Percentiles rank a stretch among this genome's conserved stretches.
Evolutionary conservation across 129 eudicot species (phyloP).

Genomic region (Artemisia annua): DNA sequence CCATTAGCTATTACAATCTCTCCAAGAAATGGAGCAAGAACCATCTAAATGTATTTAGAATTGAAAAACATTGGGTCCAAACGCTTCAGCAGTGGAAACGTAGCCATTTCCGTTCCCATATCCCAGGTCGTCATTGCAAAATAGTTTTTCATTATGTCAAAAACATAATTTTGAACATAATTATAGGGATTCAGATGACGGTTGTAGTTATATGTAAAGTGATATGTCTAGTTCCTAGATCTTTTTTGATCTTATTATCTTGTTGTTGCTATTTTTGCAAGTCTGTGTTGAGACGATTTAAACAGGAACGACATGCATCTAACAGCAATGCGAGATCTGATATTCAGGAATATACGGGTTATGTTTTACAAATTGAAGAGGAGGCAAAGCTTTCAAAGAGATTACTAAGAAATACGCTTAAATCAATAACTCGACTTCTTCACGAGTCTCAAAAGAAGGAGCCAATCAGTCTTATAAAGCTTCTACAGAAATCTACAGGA

Average conservation of each 20-base stretch:
- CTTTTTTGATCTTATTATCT: slow-evolving; percentile 3
- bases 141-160: slow-evolving; percentile 25
- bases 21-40: slow-evolving; percentile 22
- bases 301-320: not conserved
- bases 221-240: slow-evolving; percentile 11
- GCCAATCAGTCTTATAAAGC: slow-evolving; percentile 20
- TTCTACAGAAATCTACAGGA: slow-evolving; percentile 20
- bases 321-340: not conserved
- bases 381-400: slow-evolving; percentile 10
- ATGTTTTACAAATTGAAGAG: slow-evolving; percentile 13
- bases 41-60: slow-evolving; percentile 13
- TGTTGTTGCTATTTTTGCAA: not conserved
- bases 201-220: slow-evolving; percentile 29
- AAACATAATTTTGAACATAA: slow-evolving; percentile 15
- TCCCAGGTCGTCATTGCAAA: slow-evolving; percentile 26
- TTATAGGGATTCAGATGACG: slow-evolving; percentile 26
- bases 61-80: slow-evolving; percentile 40
- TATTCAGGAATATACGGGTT: slow-evolving; percentile 16
- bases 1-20: slow-evolving; percentile 7
- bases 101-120: slow-evolving; percentile 3
- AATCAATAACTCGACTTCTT: slow-evolving; percentile 17
- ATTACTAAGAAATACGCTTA: not conserved
- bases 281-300: not conserved
- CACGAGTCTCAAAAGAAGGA: slow-evolving; percentile 28
- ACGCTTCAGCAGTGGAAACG: slow-evolving; percentile 33